These are phyloP conservation scores for Ophiocordyceps sinensis DNA, from an alignment of 2,329 filamentous ascomycete genomes.

Conservation along the genomic window DNA sequence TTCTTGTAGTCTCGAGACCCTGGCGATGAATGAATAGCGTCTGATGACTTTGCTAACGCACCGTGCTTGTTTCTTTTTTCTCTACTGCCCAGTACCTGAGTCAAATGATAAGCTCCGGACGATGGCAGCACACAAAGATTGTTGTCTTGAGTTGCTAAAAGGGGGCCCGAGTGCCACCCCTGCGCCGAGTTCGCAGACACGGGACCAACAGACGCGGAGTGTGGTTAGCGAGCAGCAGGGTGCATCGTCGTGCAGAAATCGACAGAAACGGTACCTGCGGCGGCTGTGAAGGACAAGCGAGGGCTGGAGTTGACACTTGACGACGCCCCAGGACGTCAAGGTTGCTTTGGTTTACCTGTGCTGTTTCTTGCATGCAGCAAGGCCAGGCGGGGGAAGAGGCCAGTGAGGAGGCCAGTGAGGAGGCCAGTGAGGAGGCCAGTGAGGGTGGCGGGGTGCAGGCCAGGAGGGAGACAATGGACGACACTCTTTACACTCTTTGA, in stretches of 20 bases:
- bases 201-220: slow-evolving; percentile 10
- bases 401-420: too few relatives aligned
- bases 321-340: slow-evolving; percentile 2
- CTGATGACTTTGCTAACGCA: slow-evolving; percentile 12
- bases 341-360: slow-evolving; percentile 7
- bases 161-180: slow-evolving; percentile 19
- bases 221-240: slow-evolving; percentile 6
- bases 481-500: too few relatives aligned
- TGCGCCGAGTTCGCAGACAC: slow-evolving; percentile 6
- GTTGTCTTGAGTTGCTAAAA: slow-evolving; percentile 17
- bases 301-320: slow-evolving; percentile 4
- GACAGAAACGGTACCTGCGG: slow-evolving; percentile 16
- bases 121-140: slow-evolving; percentile 15
- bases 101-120: slow-evolving; percentile 13
- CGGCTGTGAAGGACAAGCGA: slow-evolving; percentile 10
- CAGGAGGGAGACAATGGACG: too few relatives aligned
- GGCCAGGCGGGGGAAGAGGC: background rate
- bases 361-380: slow-evolving; percentile 6
- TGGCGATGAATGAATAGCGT: slow-evolving; percentile 7
- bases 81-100: slow-evolving; percentile 15
- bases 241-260: slow-evolving; percentile 16
- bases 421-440: too few relatives aligned
- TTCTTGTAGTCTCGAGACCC: slow-evolving; percentile 18
- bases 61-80: slow-evolving; percentile 15
- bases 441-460: too few relatives aligned